A percentile compares a stretch with the other conserved stretches of the same genome.
Evolutionary conservation across 2,329 filamentous ascomycete species (phyloP).

Genomic region (Neophaeococcomyces aloes): DNA sequence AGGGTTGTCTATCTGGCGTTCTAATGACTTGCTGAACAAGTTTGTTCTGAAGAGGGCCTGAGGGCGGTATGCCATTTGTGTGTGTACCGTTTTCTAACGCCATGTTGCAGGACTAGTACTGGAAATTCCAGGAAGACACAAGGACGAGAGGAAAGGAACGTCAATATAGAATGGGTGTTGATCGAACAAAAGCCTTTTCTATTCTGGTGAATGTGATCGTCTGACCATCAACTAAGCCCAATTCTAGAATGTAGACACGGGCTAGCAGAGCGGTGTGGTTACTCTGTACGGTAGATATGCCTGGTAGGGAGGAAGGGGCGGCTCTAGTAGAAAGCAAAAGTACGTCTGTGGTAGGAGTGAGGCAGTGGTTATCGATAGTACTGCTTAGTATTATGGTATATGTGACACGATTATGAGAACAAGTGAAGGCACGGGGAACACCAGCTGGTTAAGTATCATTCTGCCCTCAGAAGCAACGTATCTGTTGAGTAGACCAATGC

Average conservation of each 20-base stretch:
- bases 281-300: no score
- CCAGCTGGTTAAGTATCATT: not conserved
- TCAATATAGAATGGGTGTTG: not conserved
- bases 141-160: not conserved
- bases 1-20: constrained; percentile 56
- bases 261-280: constrained; percentile 1
- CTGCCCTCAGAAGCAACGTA: not conserved
- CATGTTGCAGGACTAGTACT: not conserved
- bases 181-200: not conserved
- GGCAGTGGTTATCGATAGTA: constrained; percentile 2
- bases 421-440: not conserved
- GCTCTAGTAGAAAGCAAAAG: not conserved
- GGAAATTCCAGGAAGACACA: not conserved
- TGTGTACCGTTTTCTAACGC: not conserved
- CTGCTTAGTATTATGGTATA: not conserved
- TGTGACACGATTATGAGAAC: not conserved
- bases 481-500: not conserved
- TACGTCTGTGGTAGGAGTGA: not conserved
- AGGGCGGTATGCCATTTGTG: constrained; percentile 18
- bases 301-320: no score
- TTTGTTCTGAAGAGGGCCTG: constrained; percentile 39
- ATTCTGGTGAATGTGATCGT: not conserved
- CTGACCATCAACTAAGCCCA: constrained; percentile 3
- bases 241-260: not conserved
- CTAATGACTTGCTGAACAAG: constrained; percentile 46